Evolutionary conservation across 2,329 filamentous ascomycete genomes (phyloP), one percentile per base, ranked within the genome.

Genomic region (Allantophomopsis cytisporea): DNA sequence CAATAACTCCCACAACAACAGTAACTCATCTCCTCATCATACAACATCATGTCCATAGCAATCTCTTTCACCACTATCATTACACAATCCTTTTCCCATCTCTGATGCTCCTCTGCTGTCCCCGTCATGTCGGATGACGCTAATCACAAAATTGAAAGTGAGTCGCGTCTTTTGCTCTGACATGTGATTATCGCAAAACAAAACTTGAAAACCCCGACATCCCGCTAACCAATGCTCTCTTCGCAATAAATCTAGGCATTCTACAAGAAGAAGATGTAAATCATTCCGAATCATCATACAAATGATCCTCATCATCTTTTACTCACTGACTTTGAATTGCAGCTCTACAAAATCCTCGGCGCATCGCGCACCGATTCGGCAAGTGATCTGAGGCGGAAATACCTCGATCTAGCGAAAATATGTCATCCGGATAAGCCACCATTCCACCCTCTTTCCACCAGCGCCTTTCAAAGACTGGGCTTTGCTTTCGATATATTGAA

Each of bases 401-500:
- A 61, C 44, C 54, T 61, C 44, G 57, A 61, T 41, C 50, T 59
- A 17, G 56, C 53, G 15, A 61, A 60, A 47, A 55, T 61, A 43
- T 58, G 57, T 39, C 59, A 61, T 42, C 59, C 59, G 13, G 59
- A 61, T 44, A 59, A 57, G 48, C 52, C 51, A 7, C 59, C 59
- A 6, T 54, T 54, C 38, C 58, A 61, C 40, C 50, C 54, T 21
- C 45, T 49, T 17, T 61, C 59, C 7, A 61, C 59, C 2, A 55
- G 58, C 35, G 59, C 59, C 15, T 61, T 62, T 40, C 59, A 61
- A 43, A 51, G 58, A 15, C 54, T 61, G 13, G 58, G 55, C 12
- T 61, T 61, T 41, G 57, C 59, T 13, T 62, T 59, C 42, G 58
- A 61, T 37, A 60, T 61, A 32, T 52, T 62, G 11, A 60, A 58